Percentiles rank a stretch among this genome's conserved stretches.
phyloP scores from a whole-genome alignment of 768 basidiomycete genomes.

The Clitopilus passeckerianus region DNA sequence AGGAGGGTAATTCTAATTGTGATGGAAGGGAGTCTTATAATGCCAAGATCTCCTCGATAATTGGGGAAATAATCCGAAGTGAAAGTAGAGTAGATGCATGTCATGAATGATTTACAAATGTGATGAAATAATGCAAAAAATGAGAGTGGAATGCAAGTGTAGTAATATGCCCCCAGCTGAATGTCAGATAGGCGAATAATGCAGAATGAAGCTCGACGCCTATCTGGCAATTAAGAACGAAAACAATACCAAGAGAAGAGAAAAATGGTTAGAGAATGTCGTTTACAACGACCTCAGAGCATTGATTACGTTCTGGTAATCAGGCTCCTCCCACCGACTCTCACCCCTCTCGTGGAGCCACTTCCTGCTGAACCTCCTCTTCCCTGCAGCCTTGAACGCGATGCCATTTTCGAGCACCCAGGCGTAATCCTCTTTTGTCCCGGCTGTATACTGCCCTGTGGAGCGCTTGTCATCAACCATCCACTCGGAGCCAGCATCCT shows the following conservation, averaged over 20 bases:
- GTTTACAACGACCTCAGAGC: constrained; percentile 26
- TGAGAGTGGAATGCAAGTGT: neutral
- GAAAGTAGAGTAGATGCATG: too few relatives aligned
- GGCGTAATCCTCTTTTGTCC: constrained; percentile 10
- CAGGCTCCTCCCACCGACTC: constrained; percentile 26
- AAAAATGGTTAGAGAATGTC: neutral
- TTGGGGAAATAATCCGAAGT: too few relatives aligned
- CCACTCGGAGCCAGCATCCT: constrained; percentile 2
- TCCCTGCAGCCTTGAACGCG: constrained; percentile 2
- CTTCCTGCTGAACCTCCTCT: constrained; percentile 20
- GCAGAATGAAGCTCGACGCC: neutral
- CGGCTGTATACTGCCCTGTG: neutral
- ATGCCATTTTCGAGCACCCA: constrained; percentile 10
- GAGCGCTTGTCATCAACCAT: constrained; percentile 7
- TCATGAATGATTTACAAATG: too few relatives aligned
- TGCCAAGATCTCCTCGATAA: too few relatives aligned
- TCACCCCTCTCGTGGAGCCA: constrained; percentile 38
- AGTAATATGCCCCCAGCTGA: neutral
- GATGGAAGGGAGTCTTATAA: too few relatives aligned
- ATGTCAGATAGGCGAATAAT: neutral
- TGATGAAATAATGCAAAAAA: too few relatives aligned
- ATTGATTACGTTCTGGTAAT: constrained; percentile 27
- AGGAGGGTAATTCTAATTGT: neutral
- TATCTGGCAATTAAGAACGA: neutral
- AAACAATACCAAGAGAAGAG: neutral